phyloP scores from a whole-genome alignment of 192 early-diverging fungal species.

The Ambispora gerdemannii region DNA sequence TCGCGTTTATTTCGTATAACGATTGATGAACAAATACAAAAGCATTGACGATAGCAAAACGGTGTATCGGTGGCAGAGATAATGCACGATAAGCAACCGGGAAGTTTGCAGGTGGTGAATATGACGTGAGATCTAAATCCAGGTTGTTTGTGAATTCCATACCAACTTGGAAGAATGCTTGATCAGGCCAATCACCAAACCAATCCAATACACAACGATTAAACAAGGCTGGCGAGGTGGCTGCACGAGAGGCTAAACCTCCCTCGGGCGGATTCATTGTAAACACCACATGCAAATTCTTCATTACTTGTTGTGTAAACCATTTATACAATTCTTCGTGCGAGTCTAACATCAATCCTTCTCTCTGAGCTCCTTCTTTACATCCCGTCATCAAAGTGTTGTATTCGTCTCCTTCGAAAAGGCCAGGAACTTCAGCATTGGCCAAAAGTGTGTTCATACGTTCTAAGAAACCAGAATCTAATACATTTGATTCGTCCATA shows the following conservation, averaged over 20 bases:
- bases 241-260: slow-evolving; percentile 86
- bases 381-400: slow-evolving; percentile 90
- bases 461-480: slow-evolving; percentile 97
- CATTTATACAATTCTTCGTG: slow-evolving; percentile 95
- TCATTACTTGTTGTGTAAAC: slow-evolving; percentile 96
- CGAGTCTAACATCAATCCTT: slow-evolving; percentile 92
- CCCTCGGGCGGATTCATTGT: slow-evolving; percentile 99
- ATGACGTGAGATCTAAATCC: slow-evolving; percentile 78
- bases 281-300: slow-evolving; percentile 98
- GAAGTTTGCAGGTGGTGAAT: slow-evolving; percentile 66
- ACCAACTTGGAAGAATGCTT: slow-evolving; percentile 98
- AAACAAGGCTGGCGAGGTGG: slow-evolving; percentile 98
- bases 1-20: slow-evolving; percentile 79
- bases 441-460: slow-evolving; percentile 99
- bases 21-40: slow-evolving; percentile 94
- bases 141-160: slow-evolving; percentile 89
- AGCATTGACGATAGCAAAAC: slow-evolving; percentile 85
- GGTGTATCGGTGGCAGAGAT: slow-evolving; percentile 65
- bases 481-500: slow-evolving; percentile 97
- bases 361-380: slow-evolving; percentile 89
- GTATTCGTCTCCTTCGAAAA: slow-evolving; percentile 99
- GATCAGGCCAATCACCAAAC: slow-evolving; percentile 99
- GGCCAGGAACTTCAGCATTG: slow-evolving; percentile 96
- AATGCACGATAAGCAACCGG: slow-evolving; percentile 75
- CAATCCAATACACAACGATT: slow-evolving; percentile 99